Base-by-base conservation (phyloP, 202 grass and related monocot species). In the Panicum hallii region DNA sequence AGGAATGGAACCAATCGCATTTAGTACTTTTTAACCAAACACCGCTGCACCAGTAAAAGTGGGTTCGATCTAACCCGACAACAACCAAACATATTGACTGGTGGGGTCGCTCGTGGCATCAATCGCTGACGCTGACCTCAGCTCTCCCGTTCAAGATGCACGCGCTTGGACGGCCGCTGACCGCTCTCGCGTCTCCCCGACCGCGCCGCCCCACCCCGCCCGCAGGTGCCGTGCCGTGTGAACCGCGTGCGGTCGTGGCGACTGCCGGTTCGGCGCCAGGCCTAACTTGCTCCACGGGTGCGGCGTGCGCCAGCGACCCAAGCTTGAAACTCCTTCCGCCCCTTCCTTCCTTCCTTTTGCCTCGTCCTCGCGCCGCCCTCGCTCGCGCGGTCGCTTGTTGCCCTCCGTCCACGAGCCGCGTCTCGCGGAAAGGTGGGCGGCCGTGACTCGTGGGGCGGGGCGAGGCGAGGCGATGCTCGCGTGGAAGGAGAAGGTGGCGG, bases 401-500 rank as follows among this genome's bases (percentile, higher is more conserved):
- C 11, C 49, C 30, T 50, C 15, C 15, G 2, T 40, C 52, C 50
- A 9, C 38, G 74, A 22, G 20, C 53, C 47, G 36, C 22, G 69
- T 22, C 13, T 23, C 49, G 84, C 75, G 67, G 30, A 14, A 10
- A 0, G 57, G n/a, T 11, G 53, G 6, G 53, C 1, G 23, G 19
- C 9, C 11, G 32, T 38, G 45, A 23, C 26, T 26, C 0, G 69
- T 28, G 9, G 13, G 48, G 44, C 14, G 22, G 5, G 46, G 70
- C 36, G 60, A 50, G 66, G 13, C 43, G 46, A 3, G 14, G 77
- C 70, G 73, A 94, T 94, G 95, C 86, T 90, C 38, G 79, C 89
- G 62, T 97, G 84, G 92, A 97, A 94, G 92, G 90, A 90, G 75
- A 93, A 90, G 90, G 82, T 97, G 76, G 82, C 88, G 16, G 88